Evolutionary conservation across 192 early-diverging fungal species (phyloP).

Genomic region (Coemansia sp.): DNA sequence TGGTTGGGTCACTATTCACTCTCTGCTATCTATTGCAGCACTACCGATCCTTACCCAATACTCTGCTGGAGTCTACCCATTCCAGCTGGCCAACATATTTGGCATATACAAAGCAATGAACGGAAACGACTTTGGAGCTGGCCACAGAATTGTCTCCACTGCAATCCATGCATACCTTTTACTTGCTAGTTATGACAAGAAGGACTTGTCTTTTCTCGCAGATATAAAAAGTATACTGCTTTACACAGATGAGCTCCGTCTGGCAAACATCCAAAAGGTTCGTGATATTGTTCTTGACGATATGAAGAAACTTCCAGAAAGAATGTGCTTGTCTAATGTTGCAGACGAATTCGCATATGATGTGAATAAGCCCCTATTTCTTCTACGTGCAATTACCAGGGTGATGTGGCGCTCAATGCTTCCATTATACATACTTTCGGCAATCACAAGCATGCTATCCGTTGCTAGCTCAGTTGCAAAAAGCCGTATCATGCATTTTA

Average conservation of each 20-base stretch:
- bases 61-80: too few species aligned
- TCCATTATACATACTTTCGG: slow-evolving; percentile 12
- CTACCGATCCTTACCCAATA: too few species aligned
- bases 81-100: too few species aligned
- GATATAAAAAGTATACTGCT: background rate
- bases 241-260: background rate
- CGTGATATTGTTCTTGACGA: background rate
- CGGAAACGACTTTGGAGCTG: too few species aligned
- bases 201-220: background rate
- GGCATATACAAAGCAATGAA: too few species aligned
- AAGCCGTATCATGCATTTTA: too few species aligned
- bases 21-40: too few species aligned
- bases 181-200: background rate
- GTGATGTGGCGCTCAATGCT: slow-evolving; percentile 39
- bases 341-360: background rate
- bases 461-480: too few species aligned
- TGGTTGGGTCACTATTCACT: too few species aligned
- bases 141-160: too few species aligned
- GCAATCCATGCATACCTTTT: background rate
- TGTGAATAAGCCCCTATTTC: background rate
- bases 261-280: background rate
- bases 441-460: background rate
- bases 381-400: slow-evolving; percentile 26
- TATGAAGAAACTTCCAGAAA: background rate
- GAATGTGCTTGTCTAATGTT: background rate